Conservation (phyloP, 306 rosid species). For the Quercus robur region DNA sequence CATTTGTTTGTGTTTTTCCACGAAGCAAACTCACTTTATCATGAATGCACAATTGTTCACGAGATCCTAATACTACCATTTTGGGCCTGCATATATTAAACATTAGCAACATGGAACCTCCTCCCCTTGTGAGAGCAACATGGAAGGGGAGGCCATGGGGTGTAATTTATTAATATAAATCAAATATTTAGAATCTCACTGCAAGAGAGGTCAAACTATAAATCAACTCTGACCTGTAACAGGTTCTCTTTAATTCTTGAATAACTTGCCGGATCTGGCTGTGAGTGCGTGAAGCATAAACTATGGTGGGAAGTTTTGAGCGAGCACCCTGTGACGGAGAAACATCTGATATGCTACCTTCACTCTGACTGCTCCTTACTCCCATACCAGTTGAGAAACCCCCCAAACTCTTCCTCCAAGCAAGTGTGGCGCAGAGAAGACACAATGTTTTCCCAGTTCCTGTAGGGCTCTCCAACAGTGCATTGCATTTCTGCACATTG, state of each 20-base stretch:
- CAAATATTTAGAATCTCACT: neutral
- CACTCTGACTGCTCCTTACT: conserved; percentile 32
- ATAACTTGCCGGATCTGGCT: conserved; percentile 98
- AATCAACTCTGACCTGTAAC: conserved; percentile 64
- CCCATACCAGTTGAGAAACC: conserved; percentile 58
- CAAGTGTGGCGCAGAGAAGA: conserved; percentile 92
- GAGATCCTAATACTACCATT: conserved; percentile 88
- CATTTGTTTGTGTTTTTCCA: conserved; percentile 77
- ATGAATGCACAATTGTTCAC: conserved; percentile 93
- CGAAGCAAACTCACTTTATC: conserved; percentile 73
- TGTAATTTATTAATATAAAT: too few relatives aligned
- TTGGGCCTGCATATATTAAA: conserved; percentile 67
- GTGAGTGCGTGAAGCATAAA: conserved; percentile 92
- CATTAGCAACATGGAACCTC: neutral
- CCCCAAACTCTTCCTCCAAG: conserved; percentile 93
- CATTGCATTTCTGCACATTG: conserved; percentile 59
- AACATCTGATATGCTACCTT: conserved; percentile 30
- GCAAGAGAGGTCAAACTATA: neutral
- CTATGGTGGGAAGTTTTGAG: conserved; percentile 52
- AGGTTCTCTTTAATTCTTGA: conserved; percentile 76
- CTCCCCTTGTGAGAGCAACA: too few relatives aligned
- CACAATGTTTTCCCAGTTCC: conserved; percentile 97
- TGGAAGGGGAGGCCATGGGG: too few relatives aligned
- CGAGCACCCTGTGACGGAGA: conserved; percentile 37
- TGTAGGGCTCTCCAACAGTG: conserved; percentile 95